Conservation (phyloP, 2,329 filamentous ascomycete species). For the Penicillium psychrosexuale region DNA sequence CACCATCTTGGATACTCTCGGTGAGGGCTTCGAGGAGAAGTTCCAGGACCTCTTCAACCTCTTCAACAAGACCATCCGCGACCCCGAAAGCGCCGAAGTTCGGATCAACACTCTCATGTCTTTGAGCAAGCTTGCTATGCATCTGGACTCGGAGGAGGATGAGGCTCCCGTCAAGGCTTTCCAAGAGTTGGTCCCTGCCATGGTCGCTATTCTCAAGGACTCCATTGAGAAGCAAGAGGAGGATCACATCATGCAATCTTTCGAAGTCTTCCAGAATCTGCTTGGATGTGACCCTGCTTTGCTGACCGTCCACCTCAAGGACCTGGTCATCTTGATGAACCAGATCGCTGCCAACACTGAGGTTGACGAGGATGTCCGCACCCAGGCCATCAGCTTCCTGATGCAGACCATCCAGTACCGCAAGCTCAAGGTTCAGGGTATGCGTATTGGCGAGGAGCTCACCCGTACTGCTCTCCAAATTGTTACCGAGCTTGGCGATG, state of each 20-base stretch:
- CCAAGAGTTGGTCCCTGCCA: slow-evolving; percentile 75
- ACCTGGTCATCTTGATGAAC: slow-evolving; percentile 91
- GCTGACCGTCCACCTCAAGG: slow-evolving; percentile 79
- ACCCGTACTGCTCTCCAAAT: slow-evolving; percentile 87
- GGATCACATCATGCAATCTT: slow-evolving; percentile 82
- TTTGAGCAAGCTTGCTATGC: slow-evolving; percentile 80
- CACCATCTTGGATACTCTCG: slow-evolving; percentile 84
- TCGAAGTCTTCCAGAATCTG: slow-evolving; percentile 95
- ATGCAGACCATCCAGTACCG: slow-evolving; percentile 89
- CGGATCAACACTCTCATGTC: slow-evolving; percentile 92
- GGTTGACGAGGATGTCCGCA: slow-evolving; percentile 78
- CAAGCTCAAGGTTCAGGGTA: slow-evolving; percentile 90
- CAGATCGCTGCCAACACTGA: slow-evolving; percentile 74
- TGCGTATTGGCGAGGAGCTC: slow-evolving; percentile 81
- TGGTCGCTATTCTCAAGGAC: slow-evolving; percentile 86
- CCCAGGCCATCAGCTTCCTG: slow-evolving; percentile 88
- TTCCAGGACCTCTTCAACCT: slow-evolving; percentile 75
- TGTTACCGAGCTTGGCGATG: slow-evolving; percentile 77
- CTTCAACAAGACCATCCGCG: slow-evolving; percentile 82
- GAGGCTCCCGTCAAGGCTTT: slow-evolving; percentile 68
- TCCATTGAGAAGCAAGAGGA: slow-evolving; percentile 77
- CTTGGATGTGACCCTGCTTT: slow-evolving; percentile 85
- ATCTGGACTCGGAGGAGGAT: slow-evolving; percentile 85
- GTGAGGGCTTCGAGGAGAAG: slow-evolving; percentile 78
- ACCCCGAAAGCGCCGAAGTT: slow-evolving; percentile 86